phyloP scores from a whole-genome alignment of 352 stramenopile species.

The Pythium folliculosum region DNA sequence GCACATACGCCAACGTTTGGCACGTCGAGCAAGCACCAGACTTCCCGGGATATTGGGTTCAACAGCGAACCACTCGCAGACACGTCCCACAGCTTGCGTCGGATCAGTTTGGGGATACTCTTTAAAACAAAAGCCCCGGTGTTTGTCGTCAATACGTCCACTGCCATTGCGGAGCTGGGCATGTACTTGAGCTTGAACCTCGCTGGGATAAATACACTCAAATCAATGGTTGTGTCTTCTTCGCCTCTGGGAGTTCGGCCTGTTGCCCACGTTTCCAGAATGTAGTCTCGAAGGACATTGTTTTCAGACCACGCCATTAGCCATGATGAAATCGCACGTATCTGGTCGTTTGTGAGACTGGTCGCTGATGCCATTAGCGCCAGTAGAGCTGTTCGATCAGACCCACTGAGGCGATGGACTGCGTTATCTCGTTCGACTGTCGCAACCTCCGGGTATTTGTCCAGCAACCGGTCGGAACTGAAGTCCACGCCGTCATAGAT shows the following conservation, averaged over 20 bases:
- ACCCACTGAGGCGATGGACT: constrained; percentile 25
- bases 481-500: constrained; percentile 58
- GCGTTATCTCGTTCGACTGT: constrained; percentile 23
- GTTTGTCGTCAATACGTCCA: constrained; percentile 9
- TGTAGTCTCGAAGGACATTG: constrained; percentile 42
- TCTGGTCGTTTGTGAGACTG: constrained; percentile 37
- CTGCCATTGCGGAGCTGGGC: not conserved
- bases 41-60: constrained; percentile 40
- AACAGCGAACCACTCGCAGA: constrained; percentile 39
- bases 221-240: constrained; percentile 5
- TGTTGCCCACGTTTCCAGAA: constrained; percentile 52
- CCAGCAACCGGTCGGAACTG: constrained; percentile 47
- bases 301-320: constrained; percentile 52
- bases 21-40: constrained; percentile 51
- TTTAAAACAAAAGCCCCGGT: not conserved
- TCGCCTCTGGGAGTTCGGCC: constrained; percentile 45
- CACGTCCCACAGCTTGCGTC: constrained; percentile 52
- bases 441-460: constrained; percentile 39
- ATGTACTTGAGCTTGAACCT: not conserved
- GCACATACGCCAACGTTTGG: constrained; percentile 25
- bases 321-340: constrained; percentile 49
- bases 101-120: constrained; percentile 24
- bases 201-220: constrained; percentile 1
- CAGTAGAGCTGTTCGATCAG: constrained; percentile 34
- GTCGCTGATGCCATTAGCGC: constrained; percentile 35